These are phyloP conservation scores for Microcyclosporella mali DNA, from an alignment of 2,329 filamentous ascomycete genomes.

Conservation along the genomic window DNA sequence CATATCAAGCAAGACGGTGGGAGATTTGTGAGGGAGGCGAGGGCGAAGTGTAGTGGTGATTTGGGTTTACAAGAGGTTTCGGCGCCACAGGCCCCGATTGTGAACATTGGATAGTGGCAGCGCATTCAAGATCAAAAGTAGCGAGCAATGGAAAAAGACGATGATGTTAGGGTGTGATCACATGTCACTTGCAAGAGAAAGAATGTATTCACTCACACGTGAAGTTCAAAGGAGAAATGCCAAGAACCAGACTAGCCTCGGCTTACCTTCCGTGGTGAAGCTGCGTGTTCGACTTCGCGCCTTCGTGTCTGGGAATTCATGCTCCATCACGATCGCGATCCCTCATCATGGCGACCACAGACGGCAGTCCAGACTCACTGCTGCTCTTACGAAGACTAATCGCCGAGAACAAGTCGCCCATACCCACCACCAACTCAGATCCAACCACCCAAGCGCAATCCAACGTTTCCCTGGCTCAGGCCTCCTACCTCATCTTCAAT, in stretches of 20 bases:
- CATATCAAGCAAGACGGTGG: background rate
- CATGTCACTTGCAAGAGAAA: background rate
- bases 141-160: no score
- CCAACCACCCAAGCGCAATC: constrained; percentile 55
- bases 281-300: background rate
- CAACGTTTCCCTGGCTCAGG: constrained; percentile 60
- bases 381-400: constrained; percentile 79
- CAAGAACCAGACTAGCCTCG: background rate
- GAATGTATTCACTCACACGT: background rate
- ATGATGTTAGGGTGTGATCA: no score
- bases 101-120: no score
- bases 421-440: constrained; percentile 67
- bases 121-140: no score
- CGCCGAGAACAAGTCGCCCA: constrained; percentile 60
- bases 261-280: background rate
- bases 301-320: constrained; percentile 54
- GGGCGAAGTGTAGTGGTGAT: no score
- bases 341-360: constrained; percentile 42
- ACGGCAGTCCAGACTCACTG: constrained; percentile 60
- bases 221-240: no score
- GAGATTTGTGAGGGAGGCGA: background rate
- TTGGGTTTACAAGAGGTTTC: no score
- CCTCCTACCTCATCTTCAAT: constrained; percentile 56
- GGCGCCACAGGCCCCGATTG: no score
- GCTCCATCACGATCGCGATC: constrained; percentile 56